Evolutionary conservation across 1,284 basidiomycete species (phyloP).

Genomic region (Exobasidium rhododendri): DNA sequence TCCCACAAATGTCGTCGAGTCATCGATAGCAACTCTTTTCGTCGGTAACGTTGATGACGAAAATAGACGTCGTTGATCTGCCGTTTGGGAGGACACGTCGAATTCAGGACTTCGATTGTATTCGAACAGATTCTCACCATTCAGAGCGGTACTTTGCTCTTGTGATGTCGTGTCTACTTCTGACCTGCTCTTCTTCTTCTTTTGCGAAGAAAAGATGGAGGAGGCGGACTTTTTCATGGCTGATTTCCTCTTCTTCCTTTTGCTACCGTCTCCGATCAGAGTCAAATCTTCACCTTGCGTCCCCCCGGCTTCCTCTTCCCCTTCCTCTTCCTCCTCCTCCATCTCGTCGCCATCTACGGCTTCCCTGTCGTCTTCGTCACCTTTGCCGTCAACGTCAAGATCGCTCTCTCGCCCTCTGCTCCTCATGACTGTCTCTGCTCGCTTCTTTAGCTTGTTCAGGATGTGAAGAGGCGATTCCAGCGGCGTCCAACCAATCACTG

Average conservation of each 20-base stretch:
- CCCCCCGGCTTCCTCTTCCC: background rate
- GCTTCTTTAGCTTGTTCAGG: background rate
- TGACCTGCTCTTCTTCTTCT: background rate
- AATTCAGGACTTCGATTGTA: no score
- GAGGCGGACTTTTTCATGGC: background rate
- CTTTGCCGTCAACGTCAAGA: background rate
- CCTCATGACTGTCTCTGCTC: background rate
- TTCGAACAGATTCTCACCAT: no score
- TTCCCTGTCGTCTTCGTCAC: background rate
- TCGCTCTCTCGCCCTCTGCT: background rate
- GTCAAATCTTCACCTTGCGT: background rate
- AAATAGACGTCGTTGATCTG: no score
- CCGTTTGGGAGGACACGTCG: background rate
- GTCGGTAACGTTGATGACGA: background rate
- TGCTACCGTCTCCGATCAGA: background rate
- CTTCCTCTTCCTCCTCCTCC: background rate
- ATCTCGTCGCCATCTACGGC: background rate
- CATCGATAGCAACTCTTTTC: background rate
- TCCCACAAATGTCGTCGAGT: background rate
- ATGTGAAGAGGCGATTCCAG: conserved; percentile 5
- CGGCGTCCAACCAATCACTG: conserved; percentile 8
- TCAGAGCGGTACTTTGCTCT: background rate
- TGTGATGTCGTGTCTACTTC: background rate
- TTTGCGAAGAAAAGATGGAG: no score
- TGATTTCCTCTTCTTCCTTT: background rate